These are phyloP conservation scores for Brassica balearica DNA, from an alignment of 441 rosid species.

Conservation along the genomic window DNA sequence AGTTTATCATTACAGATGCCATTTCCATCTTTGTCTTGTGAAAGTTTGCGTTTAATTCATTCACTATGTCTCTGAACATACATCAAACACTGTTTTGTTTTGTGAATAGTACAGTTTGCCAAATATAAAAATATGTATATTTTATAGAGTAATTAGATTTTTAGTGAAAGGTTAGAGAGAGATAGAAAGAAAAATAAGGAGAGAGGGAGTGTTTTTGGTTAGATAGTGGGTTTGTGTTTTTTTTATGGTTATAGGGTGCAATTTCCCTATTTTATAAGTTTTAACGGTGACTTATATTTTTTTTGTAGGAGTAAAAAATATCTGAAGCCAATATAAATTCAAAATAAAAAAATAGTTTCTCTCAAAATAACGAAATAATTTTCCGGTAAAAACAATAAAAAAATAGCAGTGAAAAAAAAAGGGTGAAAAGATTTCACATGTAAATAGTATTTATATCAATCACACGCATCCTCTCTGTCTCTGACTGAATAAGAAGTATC, in stretches of 20 bases:
- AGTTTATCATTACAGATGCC: neutral
- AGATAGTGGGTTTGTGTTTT: too few relatives aligned
- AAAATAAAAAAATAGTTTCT: neutral
- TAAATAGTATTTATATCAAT: neutral
- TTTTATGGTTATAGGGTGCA: too few relatives aligned
- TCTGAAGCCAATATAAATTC: neutral
- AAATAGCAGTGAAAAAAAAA: neutral
- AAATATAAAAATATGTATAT: too few relatives aligned
- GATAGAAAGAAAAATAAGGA: too few relatives aligned
- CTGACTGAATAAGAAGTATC: conserved; percentile 14
- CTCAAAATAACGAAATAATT: neutral
- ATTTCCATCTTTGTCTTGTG: neutral
- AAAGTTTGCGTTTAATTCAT: neutral
- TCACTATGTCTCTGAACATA: neutral
- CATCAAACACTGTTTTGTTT: too few relatives aligned
- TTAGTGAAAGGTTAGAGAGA: too few relatives aligned
- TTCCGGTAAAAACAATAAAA: neutral
- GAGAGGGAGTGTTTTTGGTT: too few relatives aligned
- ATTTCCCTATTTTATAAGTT: too few relatives aligned
- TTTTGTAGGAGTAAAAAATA: too few relatives aligned
- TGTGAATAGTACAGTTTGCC: too few relatives aligned
- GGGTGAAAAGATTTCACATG: conserved; percentile 9
- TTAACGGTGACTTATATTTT: too few relatives aligned
- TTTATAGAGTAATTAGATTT: too few relatives aligned
- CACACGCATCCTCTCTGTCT: conserved; percentile 28